Conservation (phyloP, 305 asterid genomes). For the Solanum hybrid region DNA sequence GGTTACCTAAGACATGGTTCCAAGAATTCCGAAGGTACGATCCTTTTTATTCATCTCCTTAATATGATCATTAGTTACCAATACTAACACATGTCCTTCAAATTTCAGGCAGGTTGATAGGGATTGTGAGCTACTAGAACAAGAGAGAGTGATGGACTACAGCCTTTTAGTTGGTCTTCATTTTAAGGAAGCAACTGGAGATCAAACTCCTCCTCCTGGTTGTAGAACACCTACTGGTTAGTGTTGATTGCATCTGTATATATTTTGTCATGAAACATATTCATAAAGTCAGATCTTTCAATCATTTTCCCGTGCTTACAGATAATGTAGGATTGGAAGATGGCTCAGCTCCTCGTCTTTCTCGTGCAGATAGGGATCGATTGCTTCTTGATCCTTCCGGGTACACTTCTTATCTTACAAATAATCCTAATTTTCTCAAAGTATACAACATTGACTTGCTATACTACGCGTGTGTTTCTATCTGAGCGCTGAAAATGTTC, state of each 20-base stretch:
- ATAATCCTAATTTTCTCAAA: neutral
- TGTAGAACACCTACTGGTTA: slow-evolving; percentile 47
- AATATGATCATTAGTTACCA: neutral
- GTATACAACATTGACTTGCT: neutral
- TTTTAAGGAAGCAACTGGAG: slow-evolving; percentile 48
- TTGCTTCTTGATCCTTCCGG: slow-evolving; percentile 51
- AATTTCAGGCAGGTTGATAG: slow-evolving; percentile 73
- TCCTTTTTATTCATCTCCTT: neutral
- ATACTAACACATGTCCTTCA: neutral
- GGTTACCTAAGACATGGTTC: slow-evolving; percentile 76
- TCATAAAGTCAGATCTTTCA: neutral
- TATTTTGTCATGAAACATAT: neutral
- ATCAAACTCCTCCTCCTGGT: slow-evolving; percentile 35
- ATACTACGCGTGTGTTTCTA: neutral
- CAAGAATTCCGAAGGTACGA: slow-evolving; percentile 73
- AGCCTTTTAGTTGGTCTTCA: slow-evolving; percentile 89
- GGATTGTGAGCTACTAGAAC: slow-evolving; percentile 86
- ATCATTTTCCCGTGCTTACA: neutral
- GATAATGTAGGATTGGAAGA: slow-evolving; percentile 22
- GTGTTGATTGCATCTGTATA: neutral
- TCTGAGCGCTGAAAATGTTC: neutral
- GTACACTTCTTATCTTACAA: slow-evolving; percentile 18
- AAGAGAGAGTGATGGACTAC: slow-evolving; percentile 89
- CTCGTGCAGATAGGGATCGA: slow-evolving; percentile 52
- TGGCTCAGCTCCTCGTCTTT: slow-evolving; percentile 39